Base-by-base conservation (phyloP, 1,139 yeast species). In the Suhomyces ambrosiae region DNA sequence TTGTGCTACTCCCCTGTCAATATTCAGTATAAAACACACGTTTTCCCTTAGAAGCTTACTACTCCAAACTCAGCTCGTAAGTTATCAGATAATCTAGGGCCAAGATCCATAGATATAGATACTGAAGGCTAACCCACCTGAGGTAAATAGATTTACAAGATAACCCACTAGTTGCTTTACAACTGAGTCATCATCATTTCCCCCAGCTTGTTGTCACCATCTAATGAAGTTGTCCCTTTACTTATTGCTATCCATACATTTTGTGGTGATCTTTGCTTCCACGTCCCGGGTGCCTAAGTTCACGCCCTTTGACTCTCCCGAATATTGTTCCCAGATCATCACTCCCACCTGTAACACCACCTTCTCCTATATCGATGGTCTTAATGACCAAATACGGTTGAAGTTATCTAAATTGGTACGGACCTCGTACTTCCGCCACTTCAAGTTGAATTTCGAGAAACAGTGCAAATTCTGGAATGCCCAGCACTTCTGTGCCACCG, bases 401-500 rank as follows among this genome's bases (percentile, higher is more conserved):
- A 62, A 71, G 23, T 58, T 92, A 18, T 58, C 73, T 16, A 63
- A 74, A 9, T 61, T 89, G 33, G 85, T 83, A n/a, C 58, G 66
- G 37, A 79, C 80, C 13, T 84, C 86, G 47, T 87, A 83, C 61
- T 92, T 94, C 76, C 76, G 83, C 47, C 87, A 86, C 59, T 92
- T 87, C 69, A 86, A 88, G 61, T 76, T 94, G 42, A 87, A 94
- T 56, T 70, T 94, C 33, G 92, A 82, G 56, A 84, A 86, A 49
- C 80, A 81, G 57, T 94, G 99, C 60, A 90, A 95, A 26, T 88
- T 89, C 58, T 86, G 94, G 85, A 79, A 81, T 41, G 86, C 82
- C 49, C 86, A 80, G 50, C 84, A 76, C 74, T 81, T 89, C 58
- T 94, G 99, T 60, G 90, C 95, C 49, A 89, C 94, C 54, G 77